These are phyloP conservation scores for Pugionium cornutum DNA, from an alignment of 345 rosid species.

Conservation along the genomic window DNA sequence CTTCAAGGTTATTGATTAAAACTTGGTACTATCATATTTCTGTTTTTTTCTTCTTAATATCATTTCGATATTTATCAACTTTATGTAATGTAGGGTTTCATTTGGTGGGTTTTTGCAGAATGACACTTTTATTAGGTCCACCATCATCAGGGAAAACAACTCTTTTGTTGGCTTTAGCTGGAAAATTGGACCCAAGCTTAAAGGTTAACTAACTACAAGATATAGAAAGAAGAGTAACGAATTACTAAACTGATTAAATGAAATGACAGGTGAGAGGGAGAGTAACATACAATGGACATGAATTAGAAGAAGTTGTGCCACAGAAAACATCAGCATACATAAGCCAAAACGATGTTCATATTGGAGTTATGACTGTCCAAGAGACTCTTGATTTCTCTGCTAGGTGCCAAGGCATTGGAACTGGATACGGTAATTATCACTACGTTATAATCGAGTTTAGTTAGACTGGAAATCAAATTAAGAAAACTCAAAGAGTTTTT, in stretches of 20 bases:
- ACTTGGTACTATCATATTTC: background rate
- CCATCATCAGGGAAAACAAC: constrained; percentile 95
- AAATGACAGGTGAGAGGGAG: constrained; percentile 62
- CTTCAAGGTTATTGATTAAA: constrained; percentile 57
- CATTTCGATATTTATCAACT: background rate
- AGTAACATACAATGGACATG: constrained; percentile 70
- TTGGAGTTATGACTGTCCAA: constrained; percentile 85
- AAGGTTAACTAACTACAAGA: constrained; percentile 41
- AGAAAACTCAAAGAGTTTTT: background rate
- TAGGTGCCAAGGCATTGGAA: constrained; percentile 89
- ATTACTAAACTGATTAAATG: background rate
- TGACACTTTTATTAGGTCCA: constrained; percentile 78
- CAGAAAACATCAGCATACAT: constrained; percentile 89
- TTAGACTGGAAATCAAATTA: constrained; percentile 2
- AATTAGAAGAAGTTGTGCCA: constrained; percentile 67
- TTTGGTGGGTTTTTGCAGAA: constrained; percentile 44
- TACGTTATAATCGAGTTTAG: background rate
- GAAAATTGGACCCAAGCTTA: constrained; percentile 66
- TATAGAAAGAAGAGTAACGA: too few species aligned
- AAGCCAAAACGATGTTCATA: constrained; percentile 90
- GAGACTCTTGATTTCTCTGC: constrained; percentile 96
- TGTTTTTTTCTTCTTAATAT: background rate
- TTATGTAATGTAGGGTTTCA: background rate
- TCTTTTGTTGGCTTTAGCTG: constrained; percentile 72
- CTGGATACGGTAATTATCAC: constrained; percentile 64